Evolutionary conservation across 805 yeast species (phyloP).

Genomic region (Yarrowia keelungensis): DNA sequence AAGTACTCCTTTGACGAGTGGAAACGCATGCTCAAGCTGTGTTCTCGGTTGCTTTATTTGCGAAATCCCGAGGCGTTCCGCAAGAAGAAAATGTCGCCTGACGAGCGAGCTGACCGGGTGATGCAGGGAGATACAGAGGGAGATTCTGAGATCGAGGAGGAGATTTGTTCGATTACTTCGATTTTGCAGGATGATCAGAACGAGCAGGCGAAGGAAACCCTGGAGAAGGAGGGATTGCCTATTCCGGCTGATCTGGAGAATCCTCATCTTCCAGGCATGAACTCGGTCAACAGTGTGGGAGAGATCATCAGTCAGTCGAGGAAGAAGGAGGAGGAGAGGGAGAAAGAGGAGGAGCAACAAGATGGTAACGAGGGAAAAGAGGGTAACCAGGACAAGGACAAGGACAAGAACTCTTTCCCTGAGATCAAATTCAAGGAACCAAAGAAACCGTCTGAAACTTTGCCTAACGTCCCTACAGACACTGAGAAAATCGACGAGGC

Average conservation of each 20-base stretch:
- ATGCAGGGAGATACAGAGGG: constrained; percentile 5
- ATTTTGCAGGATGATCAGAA: constrained; percentile 4
- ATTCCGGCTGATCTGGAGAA: not conserved
- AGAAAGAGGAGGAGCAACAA: no score
- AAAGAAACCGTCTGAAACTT: constrained; percentile 13
- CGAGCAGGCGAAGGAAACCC: constrained; percentile 4
- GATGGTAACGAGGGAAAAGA: no score
- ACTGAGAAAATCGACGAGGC: not conserved
- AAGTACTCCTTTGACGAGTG: constrained; percentile 61
- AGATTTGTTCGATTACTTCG: constrained; percentile 4
- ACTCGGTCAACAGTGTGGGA: not conserved
- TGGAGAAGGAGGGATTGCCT: not conserved
- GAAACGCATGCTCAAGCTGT: constrained; percentile 52
- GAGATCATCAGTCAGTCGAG: not conserved
- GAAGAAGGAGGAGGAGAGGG: not conserved
- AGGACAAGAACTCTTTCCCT: constrained; percentile 17
- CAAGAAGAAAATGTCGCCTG: constrained; percentile 23
- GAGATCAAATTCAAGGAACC: constrained; percentile 61
- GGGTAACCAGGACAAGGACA: constrained; percentile 44
- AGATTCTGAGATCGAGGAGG: constrained; percentile 12
- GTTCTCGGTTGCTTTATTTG: constrained; percentile 8
- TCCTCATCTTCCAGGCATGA: not conserved
- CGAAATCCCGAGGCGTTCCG: constrained; percentile 72
- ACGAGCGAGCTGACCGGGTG: constrained; percentile 7
- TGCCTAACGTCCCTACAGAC: not conserved